Evolutionary conservation across 202 grass and related monocot species (phyloP).

Genomic region (Hordeum pubiflorum): DNA sequence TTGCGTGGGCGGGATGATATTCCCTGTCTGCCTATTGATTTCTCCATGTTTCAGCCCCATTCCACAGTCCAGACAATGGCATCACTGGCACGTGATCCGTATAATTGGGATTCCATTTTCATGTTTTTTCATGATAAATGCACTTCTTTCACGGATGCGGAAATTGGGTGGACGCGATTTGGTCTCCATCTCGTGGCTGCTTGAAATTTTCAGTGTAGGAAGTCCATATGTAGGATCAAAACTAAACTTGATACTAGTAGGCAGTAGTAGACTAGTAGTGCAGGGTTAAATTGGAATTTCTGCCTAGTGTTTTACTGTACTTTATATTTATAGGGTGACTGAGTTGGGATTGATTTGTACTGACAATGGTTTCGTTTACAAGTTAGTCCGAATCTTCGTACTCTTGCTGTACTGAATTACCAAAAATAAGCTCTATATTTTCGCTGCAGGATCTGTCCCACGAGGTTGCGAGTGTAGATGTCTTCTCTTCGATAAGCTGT

Average conservation of each 20-base stretch:
- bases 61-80: neutral
- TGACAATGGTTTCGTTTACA: neutral
- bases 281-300: neutral
- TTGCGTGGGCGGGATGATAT: neutral
- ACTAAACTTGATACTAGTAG: neutral
- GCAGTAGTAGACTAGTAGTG: neutral
- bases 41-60: neutral
- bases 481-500: slow-evolving; percentile 74
- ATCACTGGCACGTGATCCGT: neutral
- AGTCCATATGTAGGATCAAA: neutral
- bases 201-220: neutral
- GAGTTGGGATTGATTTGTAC: neutral
- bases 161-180: neutral
- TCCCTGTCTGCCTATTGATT: neutral
- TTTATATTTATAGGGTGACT: neutral
- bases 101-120: neutral
- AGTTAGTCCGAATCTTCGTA: neutral
- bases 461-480: slow-evolving; percentile 32
- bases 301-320: neutral
- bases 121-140: neutral
- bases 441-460: neutral
- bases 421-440: neutral
- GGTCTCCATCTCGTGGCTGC: neutral
- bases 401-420: neutral
- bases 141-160: neutral